Percentiles rank a stretch among this genome's conserved stretches.
Conservation (phyloP, 768 basidiomycete genomes). For the Lactarius tabidus region DNA sequence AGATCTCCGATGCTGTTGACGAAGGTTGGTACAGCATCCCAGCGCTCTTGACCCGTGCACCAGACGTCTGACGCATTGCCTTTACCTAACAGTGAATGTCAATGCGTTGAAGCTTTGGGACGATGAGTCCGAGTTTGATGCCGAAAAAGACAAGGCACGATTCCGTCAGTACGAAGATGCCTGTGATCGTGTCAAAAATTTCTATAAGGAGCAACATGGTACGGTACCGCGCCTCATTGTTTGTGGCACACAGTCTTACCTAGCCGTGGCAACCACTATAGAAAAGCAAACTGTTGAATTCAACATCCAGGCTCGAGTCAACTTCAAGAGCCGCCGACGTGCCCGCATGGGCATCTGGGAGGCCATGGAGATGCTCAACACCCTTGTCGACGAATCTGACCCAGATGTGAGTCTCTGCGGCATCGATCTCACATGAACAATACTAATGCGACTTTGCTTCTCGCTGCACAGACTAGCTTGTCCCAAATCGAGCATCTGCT, state of each 20-base stretch:
- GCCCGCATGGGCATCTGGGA: constrained; percentile 82
- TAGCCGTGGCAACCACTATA: constrained; percentile 29
- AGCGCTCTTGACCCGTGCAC: background rate
- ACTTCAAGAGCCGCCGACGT: constrained; percentile 62
- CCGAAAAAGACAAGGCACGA: constrained; percentile 56
- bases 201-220: constrained; percentile 81
- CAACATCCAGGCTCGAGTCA: constrained; percentile 73
- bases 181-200: constrained; percentile 71
- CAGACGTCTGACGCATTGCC: background rate
- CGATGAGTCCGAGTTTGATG: constrained; percentile 53
- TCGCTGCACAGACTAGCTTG: constrained; percentile 51
- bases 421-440: background rate
- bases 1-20: constrained; percentile 47
- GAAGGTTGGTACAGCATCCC: constrained; percentile 36
- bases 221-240: constrained; percentile 21
- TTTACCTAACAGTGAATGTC: constrained; percentile 51
- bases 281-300: constrained; percentile 86
- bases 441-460: constrained; percentile 2
- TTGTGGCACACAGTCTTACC: constrained; percentile 6
- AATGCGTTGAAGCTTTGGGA: constrained; percentile 59
- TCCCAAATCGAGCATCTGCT: constrained; percentile 89
- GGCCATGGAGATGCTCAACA: constrained; percentile 83
- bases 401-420: constrained; percentile 56
- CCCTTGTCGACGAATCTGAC: constrained; percentile 85
- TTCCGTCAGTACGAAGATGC: constrained; percentile 75